A percentile compares a stretch with the other conserved stretches of the same genome.
Conservation (phyloP, 306 rosid genomes). For the Cicer chorassanicum region DNA sequence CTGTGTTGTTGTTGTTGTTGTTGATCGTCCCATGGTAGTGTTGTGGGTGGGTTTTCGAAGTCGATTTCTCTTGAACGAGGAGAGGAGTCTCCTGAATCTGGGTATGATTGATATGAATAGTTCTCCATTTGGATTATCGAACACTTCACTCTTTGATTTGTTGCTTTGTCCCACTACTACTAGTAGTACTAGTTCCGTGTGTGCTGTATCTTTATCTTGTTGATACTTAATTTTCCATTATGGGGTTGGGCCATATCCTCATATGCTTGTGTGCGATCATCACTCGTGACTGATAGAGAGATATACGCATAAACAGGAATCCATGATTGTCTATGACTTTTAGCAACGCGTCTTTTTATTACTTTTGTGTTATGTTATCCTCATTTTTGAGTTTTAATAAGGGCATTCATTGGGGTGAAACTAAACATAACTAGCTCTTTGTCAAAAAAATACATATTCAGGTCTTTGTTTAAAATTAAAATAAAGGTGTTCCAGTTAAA, state of each 20-base stretch:
- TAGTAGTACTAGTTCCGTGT: neutral
- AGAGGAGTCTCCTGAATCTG: constrained; percentile 88
- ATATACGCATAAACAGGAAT: neutral
- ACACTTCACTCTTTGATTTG: neutral
- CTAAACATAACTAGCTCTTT: too few relatives aligned
- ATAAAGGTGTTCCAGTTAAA: too few relatives aligned
- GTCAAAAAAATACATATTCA: too few relatives aligned
- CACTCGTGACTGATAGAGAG: neutral
- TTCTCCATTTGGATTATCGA: constrained; percentile 61
- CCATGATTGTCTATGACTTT: neutral
- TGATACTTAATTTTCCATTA: neutral
- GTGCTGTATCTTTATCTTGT: neutral
- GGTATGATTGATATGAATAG: constrained; percentile 69
- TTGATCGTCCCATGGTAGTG: constrained; percentile 84
- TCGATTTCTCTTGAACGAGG: constrained; percentile 90
- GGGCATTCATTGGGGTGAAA: neutral
- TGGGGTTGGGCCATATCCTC: neutral
- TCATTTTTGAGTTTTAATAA: neutral
- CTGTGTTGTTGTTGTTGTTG: neutral
- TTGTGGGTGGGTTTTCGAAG: constrained; percentile 80
- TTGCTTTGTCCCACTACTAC: neutral
- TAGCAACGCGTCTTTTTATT: neutral
- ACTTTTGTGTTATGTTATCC: neutral
- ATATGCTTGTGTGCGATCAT: neutral
- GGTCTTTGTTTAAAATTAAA: too few relatives aligned